Base-by-base conservation (phyloP, 2,329 filamentous ascomycete species). In the Graphiopsis chlorocephala region DNA sequence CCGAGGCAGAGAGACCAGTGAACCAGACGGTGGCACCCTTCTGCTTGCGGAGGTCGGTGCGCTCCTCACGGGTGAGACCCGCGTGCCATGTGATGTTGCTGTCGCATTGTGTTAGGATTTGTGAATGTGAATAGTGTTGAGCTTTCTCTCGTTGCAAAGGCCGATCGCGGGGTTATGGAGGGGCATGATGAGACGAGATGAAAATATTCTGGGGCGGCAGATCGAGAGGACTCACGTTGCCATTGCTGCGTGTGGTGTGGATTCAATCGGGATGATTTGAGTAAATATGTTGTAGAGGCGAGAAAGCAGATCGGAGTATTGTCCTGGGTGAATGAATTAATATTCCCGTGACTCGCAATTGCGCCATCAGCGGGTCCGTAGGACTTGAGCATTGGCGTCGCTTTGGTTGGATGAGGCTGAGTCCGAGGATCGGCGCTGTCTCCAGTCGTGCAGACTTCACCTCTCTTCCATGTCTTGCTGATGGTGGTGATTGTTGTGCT, bases 1-100 rank as follows among this genome's bases (percentile, higher is more conserved):
- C 95, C 0, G 92, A 97, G 60, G 94, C 95, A 42, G 92, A 96
- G 69, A 99, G 91, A 63, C 95, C 95, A 0, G 95, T 99, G 77
- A 99, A 91, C 95, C 95, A 99, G 81, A 99, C 89, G 65, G 95
- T 99, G 78, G 96, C 90, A 77, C 95, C 95, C 71, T 87, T 86
- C 80, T 99, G 95, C 78, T 89, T 87, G 80, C 92, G 91, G 72
- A 86, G 81, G 70, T 84, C 77, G 79, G 86, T 89, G 79, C 91
- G 90, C 85, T 95, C 91, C 68, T 82, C 79, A 79, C 91, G 90
- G 63, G 90, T 90, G 76, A 95, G 89, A 68, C 90, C 91, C 10
- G 88, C 84, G 83, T 95, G 91, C 91, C 91, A 95, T 78, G 91
- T 94, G 78, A 95, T 94, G 85, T 95, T 95, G 78, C 91, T 95